Base-by-base conservation (phyloP, 805 yeast genomes). In the Yarrowia bubula region DNA sequence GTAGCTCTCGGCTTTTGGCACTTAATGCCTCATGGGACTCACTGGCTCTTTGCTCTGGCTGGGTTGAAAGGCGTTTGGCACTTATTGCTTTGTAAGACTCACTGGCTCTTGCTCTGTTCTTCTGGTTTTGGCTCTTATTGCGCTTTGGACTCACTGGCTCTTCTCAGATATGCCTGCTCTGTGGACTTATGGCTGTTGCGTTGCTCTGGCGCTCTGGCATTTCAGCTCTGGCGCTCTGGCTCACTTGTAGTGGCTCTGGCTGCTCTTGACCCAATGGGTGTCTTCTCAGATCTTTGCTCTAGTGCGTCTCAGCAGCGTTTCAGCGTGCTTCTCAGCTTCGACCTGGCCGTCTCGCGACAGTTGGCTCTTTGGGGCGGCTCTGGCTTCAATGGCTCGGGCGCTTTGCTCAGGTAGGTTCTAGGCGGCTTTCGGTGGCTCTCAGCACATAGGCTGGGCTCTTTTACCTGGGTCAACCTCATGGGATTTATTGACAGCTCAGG, bases 371-470 rank as follows among this genome's bases (percentile, higher is more conserved):
- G 55, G 55, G 41, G 55, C 41, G 55, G 55, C 55, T 18, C 55
- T 48, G 55, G 55, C 55, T 13, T 48, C 55, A 1, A 35, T 48
- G 55, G 55, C 55, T 48, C 55, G 55, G 41, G 55, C 55, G 38
- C 55, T 48, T 48, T 48, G 55, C 55, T 48, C 55, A 48, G 55
- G 55, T 48, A 48, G 32, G 55, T 35, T 13, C 55, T 48, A 48
- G 55, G 55, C 55, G 55, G 55, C 55, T 48, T 48, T 48, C 55
- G 55, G 55, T 48, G 55, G 41, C 55, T 17, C n/a, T n/a, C n/a
- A n/a, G n/a, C n/a, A n/a, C n/a, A n/a, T n/a, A n/a, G n/a, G 32
- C 13, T 17, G 37, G 31, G 55, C 41, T 7, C 18, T 31, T n/a
- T 33, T 17, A 15, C 28, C 53, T 17, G 38, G 15, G 35, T 41